These are phyloP conservation scores for Jamesozyma piceae DNA, from an alignment of 805 yeast genomes.

Conservation along the genomic window DNA sequence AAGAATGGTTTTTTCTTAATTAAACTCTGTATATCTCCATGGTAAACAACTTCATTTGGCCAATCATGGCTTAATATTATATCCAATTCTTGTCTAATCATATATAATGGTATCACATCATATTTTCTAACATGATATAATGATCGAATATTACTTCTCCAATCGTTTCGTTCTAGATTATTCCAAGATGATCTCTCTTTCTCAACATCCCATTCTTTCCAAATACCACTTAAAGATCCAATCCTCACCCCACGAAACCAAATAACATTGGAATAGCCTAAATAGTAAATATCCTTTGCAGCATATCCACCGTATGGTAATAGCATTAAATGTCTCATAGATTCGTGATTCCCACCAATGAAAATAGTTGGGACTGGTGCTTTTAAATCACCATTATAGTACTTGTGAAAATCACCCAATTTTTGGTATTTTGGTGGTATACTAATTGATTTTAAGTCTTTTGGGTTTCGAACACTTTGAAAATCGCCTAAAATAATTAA, in stretches of 20 bases:
- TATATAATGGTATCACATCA: slow-evolving; percentile 48
- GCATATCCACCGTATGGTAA: slow-evolving; percentile 87
- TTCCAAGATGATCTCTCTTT: slow-evolving; percentile 43
- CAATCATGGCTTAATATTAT: slow-evolving; percentile 81
- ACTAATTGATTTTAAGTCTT: slow-evolving; percentile 60
- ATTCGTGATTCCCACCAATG: slow-evolving; percentile 94
- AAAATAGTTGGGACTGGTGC: slow-evolving; percentile 78
- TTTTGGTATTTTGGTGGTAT: slow-evolving; percentile 70
- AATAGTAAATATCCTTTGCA: slow-evolving; percentile 74
- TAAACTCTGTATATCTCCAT: slow-evolving; percentile 49
- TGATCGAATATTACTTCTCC: slow-evolving; percentile 21
- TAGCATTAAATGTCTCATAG: slow-evolving; percentile 66
- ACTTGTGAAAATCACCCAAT: slow-evolving; percentile 73
- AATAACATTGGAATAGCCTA: slow-evolving; percentile 70
- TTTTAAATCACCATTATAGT: slow-evolving; percentile 45
- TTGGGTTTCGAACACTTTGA: slow-evolving; percentile 59
- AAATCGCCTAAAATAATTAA: slow-evolving; percentile 86
- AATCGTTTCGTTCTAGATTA: slow-evolving; percentile 24
- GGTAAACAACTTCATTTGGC: slow-evolving; percentile 70
- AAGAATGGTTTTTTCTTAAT: slow-evolving; percentile 59
- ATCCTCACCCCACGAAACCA: slow-evolving; percentile 71
- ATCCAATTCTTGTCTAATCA: slow-evolving; percentile 36
- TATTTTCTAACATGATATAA: slow-evolving; percentile 55
- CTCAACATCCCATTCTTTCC: slow-evolving; percentile 42
- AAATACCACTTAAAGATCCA: slow-evolving; percentile 81